phyloP scores from a whole-genome alignment of 192 early-diverging fungal species.

The Physocladia obscura region DNA sequence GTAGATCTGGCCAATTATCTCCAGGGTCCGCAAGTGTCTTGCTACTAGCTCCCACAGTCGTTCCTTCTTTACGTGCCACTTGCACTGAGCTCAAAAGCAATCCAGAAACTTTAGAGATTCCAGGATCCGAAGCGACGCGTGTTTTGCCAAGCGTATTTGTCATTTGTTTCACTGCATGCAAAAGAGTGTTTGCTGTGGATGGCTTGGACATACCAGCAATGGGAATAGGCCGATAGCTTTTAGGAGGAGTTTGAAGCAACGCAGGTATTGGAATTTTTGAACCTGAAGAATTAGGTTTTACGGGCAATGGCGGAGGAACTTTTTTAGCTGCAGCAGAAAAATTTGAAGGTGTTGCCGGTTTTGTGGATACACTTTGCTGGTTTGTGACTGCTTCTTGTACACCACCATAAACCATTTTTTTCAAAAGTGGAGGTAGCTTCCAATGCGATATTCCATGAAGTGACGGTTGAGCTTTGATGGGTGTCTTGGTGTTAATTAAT shows the following conservation, averaged over 20 bases:
- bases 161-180: constrained; percentile 14
- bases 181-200: constrained; percentile 2
- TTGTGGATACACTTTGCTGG: background rate
- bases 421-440: constrained; percentile 8
- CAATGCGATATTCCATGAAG: background rate
- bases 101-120: background rate
- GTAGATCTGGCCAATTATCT: background rate
- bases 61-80: background rate
- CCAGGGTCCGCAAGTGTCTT: background rate
- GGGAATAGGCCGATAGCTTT: background rate
- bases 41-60: background rate
- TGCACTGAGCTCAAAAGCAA: background rate
- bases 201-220: background rate
- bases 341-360: background rate
- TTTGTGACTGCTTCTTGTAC: background rate
- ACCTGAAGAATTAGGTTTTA: no score
- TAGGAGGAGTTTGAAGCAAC: no score
- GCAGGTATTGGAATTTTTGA: no score
- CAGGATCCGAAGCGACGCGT: constrained; percentile 10
- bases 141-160: background rate
- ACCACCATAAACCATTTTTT: constrained; percentile 19
- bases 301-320: no score
- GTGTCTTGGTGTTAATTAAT: no score
- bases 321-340: no score
- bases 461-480: background rate